Percentiles rank a stretch among this genome's conserved stretches.
Evolutionary conservation across 768 basidiomycete species (phyloP).

Genomic region (button mushroom (Agaricus bisporus)): DNA sequence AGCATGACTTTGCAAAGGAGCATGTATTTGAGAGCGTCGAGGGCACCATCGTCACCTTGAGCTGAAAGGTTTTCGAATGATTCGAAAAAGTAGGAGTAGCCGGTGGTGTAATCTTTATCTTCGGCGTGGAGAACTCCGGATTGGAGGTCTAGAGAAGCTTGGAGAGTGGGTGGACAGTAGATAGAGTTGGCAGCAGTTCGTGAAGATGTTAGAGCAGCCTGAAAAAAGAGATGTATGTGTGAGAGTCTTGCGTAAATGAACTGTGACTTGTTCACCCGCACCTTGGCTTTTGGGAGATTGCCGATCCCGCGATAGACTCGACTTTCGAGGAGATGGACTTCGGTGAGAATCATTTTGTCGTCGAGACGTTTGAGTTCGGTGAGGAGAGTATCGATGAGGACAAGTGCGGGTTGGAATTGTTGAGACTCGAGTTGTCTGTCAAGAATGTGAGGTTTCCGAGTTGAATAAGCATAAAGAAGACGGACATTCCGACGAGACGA

Average conservation of each 20-base stretch:
- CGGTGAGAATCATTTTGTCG: constrained; percentile 97
- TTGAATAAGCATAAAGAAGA: neutral
- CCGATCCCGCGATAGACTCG: constrained; percentile 85
- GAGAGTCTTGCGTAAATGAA: neutral
- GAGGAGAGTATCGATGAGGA: constrained; percentile 80
- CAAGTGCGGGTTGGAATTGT: constrained; percentile 72
- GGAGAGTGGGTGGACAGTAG: constrained; percentile 60
- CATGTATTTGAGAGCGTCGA: constrained; percentile 95
- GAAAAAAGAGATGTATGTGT: neutral
- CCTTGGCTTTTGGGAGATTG: constrained; percentile 89
- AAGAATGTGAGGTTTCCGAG: constrained; percentile 4
- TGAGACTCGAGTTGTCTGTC: constrained; percentile 66
- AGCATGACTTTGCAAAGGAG: constrained; percentile 98
- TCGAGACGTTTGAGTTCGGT: constrained; percentile 90
- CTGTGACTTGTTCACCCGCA: constrained; percentile 18
- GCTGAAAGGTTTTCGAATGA: constrained; percentile 85
- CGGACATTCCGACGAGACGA: constrained; percentile 69
- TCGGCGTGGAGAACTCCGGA: constrained; percentile 86
- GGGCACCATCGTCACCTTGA: constrained; percentile 71
- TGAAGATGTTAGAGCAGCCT: constrained; percentile 87
- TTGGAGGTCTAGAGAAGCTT: constrained; percentile 46
- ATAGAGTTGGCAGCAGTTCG: constrained; percentile 94
- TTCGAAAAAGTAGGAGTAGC: constrained; percentile 96
- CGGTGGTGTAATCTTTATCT: constrained; percentile 96
- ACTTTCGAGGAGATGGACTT: constrained; percentile 92